Conservation (phyloP, 2,329 filamentous ascomycete species). For the Neonectria magnoliae region DNA sequence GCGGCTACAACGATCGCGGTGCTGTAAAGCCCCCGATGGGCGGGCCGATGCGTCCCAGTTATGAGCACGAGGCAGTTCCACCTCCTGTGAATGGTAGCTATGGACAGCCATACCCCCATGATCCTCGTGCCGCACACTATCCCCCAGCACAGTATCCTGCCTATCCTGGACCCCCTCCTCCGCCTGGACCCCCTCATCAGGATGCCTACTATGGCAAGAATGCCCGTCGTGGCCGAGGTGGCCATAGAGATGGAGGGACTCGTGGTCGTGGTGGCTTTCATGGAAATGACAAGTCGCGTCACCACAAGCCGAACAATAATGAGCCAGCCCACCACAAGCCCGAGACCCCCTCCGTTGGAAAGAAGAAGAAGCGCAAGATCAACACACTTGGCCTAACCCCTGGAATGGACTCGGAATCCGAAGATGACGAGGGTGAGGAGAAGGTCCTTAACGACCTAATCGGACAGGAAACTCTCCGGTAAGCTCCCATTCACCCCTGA, state of each 20-base stretch:
- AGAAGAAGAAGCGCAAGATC: slow-evolving; percentile 77
- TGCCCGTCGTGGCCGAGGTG: slow-evolving; percentile 49
- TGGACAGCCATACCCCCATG: slow-evolving; percentile 52
- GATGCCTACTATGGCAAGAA: slow-evolving; percentile 50
- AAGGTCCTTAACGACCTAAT: slow-evolving; percentile 68
- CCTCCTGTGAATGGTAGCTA: slow-evolving; percentile 50
- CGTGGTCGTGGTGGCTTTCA: slow-evolving; percentile 55
- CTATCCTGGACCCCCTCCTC: slow-evolving; percentile 54
- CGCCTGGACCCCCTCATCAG: slow-evolving; percentile 47
- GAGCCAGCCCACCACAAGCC: slow-evolving; percentile 44
- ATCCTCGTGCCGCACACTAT: slow-evolving; percentile 50
- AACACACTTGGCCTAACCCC: slow-evolving; percentile 79
- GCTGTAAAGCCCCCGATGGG: slow-evolving; percentile 47
- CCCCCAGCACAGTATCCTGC: slow-evolving; percentile 49
- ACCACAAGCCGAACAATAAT: slow-evolving; percentile 51
- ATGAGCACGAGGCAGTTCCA: slow-evolving; percentile 47
- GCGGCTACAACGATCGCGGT: slow-evolving; percentile 58
- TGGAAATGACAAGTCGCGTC: slow-evolving; percentile 57
- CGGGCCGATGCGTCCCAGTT: slow-evolving; percentile 48
- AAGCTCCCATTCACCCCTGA: slow-evolving; percentile 45
- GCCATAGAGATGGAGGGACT: slow-evolving; percentile 48
- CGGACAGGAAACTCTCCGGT: slow-evolving; percentile 65
- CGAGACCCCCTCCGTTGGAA: slow-evolving; percentile 60
- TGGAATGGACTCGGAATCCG: slow-evolving; percentile 69
- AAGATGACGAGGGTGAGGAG: slow-evolving; percentile 77